Conservation (phyloP, 2,329 filamentous ascomycete genomes). For the Calonectria pteridis region DNA sequence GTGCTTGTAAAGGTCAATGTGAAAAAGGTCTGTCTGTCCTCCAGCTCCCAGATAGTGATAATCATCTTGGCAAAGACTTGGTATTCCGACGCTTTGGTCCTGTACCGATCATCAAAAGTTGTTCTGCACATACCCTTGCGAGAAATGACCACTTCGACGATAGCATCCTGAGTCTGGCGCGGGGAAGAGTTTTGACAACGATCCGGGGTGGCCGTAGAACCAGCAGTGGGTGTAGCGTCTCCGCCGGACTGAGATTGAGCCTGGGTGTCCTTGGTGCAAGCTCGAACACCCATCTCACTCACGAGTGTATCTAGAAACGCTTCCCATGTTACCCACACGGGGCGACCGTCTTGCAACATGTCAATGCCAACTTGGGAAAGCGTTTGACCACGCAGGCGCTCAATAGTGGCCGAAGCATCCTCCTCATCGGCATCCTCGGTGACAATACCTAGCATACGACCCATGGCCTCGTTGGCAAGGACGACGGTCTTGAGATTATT, state of each 20-base stretch:
- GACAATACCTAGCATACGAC: constrained; percentile 73
- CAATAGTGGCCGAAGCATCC: constrained; percentile 61
- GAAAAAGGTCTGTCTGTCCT: constrained; percentile 76
- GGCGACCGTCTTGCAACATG: constrained; percentile 75
- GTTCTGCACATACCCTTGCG: constrained; percentile 59
- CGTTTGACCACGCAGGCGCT: constrained; percentile 73
- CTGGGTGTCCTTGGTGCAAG: constrained; percentile 39
- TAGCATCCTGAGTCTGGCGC: constrained; percentile 67
- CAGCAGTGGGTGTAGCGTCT: constrained; percentile 54
- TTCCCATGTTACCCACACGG: constrained; percentile 71
- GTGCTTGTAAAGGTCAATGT: constrained; percentile 81
- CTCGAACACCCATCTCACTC: constrained; percentile 54
- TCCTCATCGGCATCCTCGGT: constrained; percentile 55
- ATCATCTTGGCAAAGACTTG: constrained; percentile 79
- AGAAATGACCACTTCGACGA: constrained; percentile 76
- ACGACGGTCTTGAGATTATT: constrained; percentile 77
- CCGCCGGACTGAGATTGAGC: constrained; percentile 40
- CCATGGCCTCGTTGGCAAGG: constrained; percentile 82
- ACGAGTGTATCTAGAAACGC: constrained; percentile 68
- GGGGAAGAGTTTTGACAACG: constrained; percentile 41
- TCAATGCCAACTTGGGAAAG: constrained; percentile 80
- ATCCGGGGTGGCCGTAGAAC: constrained; percentile 47
- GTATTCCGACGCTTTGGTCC: constrained; percentile 52
- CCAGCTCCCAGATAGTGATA: constrained; percentile 78
- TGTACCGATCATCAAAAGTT: constrained; percentile 49